Percentiles rank a stretch among this genome's conserved stretches.
Conservation (phyloP, 305 asterid species). For the Fraxinus baroniana region DNA sequence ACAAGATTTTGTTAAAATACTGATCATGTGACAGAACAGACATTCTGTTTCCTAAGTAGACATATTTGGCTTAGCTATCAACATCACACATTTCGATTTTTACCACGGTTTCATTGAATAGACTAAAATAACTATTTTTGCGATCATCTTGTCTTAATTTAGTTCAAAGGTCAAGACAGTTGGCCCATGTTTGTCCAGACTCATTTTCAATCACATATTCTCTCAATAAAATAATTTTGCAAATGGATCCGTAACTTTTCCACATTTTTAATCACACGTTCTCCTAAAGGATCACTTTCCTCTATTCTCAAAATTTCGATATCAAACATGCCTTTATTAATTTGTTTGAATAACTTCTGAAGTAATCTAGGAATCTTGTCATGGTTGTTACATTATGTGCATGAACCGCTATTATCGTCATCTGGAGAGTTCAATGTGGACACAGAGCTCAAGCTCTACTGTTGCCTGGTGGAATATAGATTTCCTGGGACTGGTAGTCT, state of each 20-base stretch:
- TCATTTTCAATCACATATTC: too few species aligned
- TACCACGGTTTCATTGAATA: neutral
- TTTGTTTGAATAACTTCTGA: slow-evolving; percentile 7
- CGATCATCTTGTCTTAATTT: too few species aligned
- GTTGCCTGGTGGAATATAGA: neutral
- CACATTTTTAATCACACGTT: too few species aligned
- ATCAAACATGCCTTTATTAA: neutral
- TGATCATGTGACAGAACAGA: neutral
- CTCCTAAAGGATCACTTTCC: too few species aligned
- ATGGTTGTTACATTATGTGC: slow-evolving; percentile 4
- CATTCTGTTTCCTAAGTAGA: neutral
- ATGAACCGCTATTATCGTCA: slow-evolving; percentile 57
- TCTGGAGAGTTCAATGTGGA: too few species aligned
- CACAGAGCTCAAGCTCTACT: too few species aligned
- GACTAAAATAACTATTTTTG: neutral
- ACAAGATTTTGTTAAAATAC: neutral
- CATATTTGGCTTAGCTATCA: neutral
- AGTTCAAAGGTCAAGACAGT: too few species aligned
- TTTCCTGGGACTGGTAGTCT: neutral
- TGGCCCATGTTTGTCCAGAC: too few species aligned
- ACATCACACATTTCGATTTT: neutral
- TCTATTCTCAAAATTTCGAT: too few species aligned
- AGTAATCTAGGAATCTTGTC: neutral
- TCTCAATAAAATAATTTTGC: neutral
- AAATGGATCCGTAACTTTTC: neutral